A percentile compares a stretch with the other conserved stretches of the same genome.
Conservation (phyloP, 768 basidiomycete genomes). For the Lactifluus volemus region DNA sequence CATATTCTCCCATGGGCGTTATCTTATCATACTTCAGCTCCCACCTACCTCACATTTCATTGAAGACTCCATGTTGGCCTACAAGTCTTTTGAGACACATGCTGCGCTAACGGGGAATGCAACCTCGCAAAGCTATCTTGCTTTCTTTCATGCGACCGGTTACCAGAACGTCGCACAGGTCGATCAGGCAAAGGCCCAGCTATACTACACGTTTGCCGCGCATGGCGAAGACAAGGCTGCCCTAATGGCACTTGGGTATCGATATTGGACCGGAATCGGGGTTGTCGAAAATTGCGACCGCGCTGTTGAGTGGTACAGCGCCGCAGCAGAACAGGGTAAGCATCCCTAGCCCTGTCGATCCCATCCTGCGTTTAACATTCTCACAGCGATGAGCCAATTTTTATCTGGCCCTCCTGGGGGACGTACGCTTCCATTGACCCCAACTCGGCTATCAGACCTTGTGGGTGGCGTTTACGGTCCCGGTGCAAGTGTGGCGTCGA, state of each 20-base stretch:
- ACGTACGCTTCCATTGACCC: conserved; percentile 69
- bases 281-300: conserved; percentile 77
- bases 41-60: conserved; percentile 63
- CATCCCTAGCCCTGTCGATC: neutral
- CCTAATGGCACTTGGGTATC: conserved; percentile 88
- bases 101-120: conserved; percentile 71
- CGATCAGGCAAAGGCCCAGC: conserved; percentile 73
- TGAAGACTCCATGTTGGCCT: conserved; percentile 53
- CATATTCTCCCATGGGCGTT: neutral
- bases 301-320: conserved; percentile 84
- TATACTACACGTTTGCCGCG: conserved; percentile 92
- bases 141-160: conserved; percentile 85
- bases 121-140: conserved; percentile 76
- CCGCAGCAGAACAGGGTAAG: conserved; percentile 76
- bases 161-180: conserved; percentile 55
- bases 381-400: conserved; percentile 69
- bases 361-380: neutral
- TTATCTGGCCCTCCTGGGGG: conserved; percentile 87
- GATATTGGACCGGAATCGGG: conserved; percentile 94
- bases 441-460: conserved; percentile 80
- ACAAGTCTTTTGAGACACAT: conserved; percentile 53
- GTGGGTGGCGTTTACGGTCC: conserved; percentile 91
- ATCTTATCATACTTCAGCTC: conserved; percentile 37
- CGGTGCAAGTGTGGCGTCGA: conserved; percentile 89
- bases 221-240: conserved; percentile 81